These are phyloP conservation scores for Drechslerella coelobrocha DNA, from an alignment of 2,329 filamentous ascomycete species.

Conservation along the genomic window DNA sequence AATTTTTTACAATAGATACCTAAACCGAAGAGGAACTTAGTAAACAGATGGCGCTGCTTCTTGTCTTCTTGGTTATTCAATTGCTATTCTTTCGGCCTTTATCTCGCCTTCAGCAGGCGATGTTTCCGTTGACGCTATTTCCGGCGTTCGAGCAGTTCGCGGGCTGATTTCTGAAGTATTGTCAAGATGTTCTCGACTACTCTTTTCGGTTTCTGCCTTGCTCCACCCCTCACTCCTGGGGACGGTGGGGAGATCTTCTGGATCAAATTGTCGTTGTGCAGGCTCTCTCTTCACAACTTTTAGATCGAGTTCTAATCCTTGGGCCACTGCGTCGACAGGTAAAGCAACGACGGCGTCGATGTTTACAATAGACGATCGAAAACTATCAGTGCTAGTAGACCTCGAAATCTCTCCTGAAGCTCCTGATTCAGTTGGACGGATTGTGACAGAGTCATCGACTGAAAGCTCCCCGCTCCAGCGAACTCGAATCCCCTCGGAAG, in stretches of 20 bases:
- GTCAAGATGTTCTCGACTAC: neutral
- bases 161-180: neutral
- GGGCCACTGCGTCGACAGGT: slow-evolving; percentile 25
- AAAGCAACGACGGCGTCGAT: slow-evolving; percentile 42
- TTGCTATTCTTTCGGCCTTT: no score
- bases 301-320: slow-evolving; percentile 37
- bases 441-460: slow-evolving; percentile 33
- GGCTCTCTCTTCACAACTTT: slow-evolving; percentile 27
- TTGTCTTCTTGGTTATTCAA: no score
- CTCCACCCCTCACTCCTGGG: neutral
- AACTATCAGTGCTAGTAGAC: slow-evolving; percentile 22
- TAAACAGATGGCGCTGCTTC: neutral
- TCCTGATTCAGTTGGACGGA: slow-evolving; percentile 34
- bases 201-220: slow-evolving; percentile 2
- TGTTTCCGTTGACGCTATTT: neutral
- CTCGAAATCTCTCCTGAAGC: slow-evolving; percentile 36
- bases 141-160: no score
- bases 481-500: slow-evolving; percentile 29
- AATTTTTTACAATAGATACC: slow-evolving; percentile 4
- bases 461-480: slow-evolving; percentile 47
- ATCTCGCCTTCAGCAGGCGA: neutral
- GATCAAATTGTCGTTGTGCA: slow-evolving; percentile 28
- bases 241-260: slow-evolving; percentile 9
- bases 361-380: slow-evolving; percentile 28
- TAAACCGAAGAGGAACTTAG: neutral